Evolutionary conservation across 106 monocot species (phyloP).

Genomic region (Allium cepa): DNA sequence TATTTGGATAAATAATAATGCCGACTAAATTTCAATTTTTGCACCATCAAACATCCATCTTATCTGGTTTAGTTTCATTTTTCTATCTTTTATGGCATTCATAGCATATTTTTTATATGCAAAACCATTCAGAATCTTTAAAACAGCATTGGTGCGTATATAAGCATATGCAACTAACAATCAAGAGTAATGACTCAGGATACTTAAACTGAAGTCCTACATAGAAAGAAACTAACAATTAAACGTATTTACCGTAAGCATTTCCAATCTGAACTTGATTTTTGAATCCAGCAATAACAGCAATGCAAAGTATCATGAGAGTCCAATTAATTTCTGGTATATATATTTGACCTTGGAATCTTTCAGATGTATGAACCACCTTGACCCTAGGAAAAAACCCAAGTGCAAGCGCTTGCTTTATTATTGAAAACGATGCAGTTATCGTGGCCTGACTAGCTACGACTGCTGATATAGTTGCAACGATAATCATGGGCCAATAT

Average conservation of each 20-base stretch:
- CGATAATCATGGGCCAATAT: conserved; percentile 61
- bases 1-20: too few species aligned
- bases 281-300: conserved; percentile 57
- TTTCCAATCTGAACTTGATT: conserved; percentile 63
- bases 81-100: too few species aligned
- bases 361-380: conserved; percentile 62
- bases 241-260: conserved; percentile 45
- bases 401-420: conserved; percentile 62
- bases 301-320: conserved; percentile 60
- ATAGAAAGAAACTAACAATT: not conserved
- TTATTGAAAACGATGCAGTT: conserved; percentile 61
- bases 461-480: conserved; percentile 52
- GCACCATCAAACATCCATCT: too few species aligned
- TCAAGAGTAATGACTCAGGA: too few species aligned
- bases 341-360: conserved; percentile 54
- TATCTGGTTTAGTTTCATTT: too few species aligned
- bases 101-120: too few species aligned
- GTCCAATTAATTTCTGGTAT: conserved; percentile 69
- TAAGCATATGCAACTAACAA: too few species aligned
- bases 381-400: conserved; percentile 67
- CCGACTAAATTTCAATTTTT: too few species aligned
- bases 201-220: too few species aligned
- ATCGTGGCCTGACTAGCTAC: conserved; percentile 68
- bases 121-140: too few species aligned
- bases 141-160: too few species aligned